Evolutionary conservation across 441 rosid species (phyloP), one percentile per base, ranked within the genome.

Genomic region (Euphorbia celastroides): DNA sequence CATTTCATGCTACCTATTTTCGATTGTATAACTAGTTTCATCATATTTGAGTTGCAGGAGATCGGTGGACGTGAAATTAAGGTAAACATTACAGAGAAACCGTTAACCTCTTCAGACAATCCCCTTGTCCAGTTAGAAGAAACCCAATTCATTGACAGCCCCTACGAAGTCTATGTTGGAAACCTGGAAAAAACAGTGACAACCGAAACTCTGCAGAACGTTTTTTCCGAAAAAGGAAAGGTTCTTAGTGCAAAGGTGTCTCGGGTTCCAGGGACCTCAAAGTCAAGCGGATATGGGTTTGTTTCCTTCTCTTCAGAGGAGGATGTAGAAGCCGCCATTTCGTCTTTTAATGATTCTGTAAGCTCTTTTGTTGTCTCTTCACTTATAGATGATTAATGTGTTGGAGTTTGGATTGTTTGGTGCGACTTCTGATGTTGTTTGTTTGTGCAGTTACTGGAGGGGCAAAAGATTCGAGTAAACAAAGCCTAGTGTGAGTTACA

Each of bases 1-100:
- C 46, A 61, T 58, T 62, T 70, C 62, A 55, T 13, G 48, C 65
- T 46, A 31, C 13, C 25, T 30, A 66, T 56, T 11, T 36, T 23
- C 25, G 36, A 66, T 56, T 11, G 46, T 23, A 19, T 66, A 54
- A 61, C 63, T 57, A 55, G 27, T 42, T 70, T n/a, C 17, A 5
- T 61, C 30, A 44, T 56, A 46, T 27, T 59, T 42, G 71, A 7
- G 5, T 50, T 70, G 52, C 78, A 88, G 95, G 68, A 86, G 77
- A 80, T 93, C 62, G 96, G 88, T 71, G 95, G 93, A 19, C 96
- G 93, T 23, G 82, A 85, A 76, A 80, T 93, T 48, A 89, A 86
- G 79, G 97, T 86, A 61, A 93, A 93, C 81, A 75, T 93, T 19
- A 86, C 95, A 0, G 95, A 91, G 82, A 91, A 84, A 71, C 97